A percentile compares a stretch with the other conserved stretches of the same genome.
phyloP scores from a whole-genome alignment of 176 grass and related monocot species.

The Eleusine coracana region DNA sequence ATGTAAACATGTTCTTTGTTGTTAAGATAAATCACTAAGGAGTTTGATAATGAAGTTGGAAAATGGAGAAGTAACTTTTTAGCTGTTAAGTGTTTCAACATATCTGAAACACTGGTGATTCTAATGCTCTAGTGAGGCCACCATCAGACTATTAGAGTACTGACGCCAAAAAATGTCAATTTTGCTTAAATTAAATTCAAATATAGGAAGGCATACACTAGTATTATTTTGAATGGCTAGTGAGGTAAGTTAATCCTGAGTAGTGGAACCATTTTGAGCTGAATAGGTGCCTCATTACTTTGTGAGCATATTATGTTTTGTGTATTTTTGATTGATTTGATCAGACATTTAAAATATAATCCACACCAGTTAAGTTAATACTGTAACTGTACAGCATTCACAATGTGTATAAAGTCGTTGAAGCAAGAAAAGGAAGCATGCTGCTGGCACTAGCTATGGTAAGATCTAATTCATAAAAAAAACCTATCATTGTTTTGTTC shows the following conservation, averaged over 20 bases:
- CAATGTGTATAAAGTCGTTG: slow-evolving; percentile 89
- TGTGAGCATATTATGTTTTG: neutral
- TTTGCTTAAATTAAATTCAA: neutral
- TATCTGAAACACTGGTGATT: slow-evolving; percentile 23
- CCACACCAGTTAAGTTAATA: slow-evolving; percentile 10
- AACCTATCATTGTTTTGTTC: neutral
- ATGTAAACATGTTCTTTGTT: neutral
- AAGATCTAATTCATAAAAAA: slow-evolving; percentile 25
- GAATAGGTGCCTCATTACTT: slow-evolving; percentile 7
- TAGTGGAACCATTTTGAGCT: slow-evolving; percentile 8
- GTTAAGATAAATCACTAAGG: neutral
- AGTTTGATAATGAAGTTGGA: slow-evolving; percentile 1
- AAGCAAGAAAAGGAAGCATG: slow-evolving; percentile 93
- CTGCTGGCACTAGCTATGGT: slow-evolving; percentile 91
- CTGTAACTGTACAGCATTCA: slow-evolving; percentile 62
- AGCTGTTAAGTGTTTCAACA: slow-evolving; percentile 27
- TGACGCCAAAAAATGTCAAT: neutral
- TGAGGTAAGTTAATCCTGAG: neutral
- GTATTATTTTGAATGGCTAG: slow-evolving; percentile 21
- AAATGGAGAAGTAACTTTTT: neutral
- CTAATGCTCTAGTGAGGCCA: slow-evolving; percentile 14
- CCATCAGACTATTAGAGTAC: neutral
- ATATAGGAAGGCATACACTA: slow-evolving; percentile 11
- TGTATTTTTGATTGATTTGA: neutral
- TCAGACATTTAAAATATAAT: neutral